Base-by-base conservation (phyloP, 2,329 filamentous ascomycete genomes). In the Tolypocladium capitatum region DNA sequence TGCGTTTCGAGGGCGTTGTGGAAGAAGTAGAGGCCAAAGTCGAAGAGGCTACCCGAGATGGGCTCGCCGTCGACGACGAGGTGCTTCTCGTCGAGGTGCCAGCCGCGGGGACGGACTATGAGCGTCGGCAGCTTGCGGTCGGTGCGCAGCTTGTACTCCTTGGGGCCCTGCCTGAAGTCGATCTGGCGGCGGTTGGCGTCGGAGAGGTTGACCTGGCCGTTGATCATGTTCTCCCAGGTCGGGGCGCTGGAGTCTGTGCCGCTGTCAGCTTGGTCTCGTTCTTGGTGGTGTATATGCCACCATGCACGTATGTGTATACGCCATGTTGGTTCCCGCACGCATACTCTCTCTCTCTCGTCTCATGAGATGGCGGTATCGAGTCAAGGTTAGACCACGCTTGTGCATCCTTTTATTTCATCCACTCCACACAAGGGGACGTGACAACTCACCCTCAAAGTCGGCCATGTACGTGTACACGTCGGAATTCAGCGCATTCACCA, bases 391-490 rank as follows among this genome's bases (percentile, higher is more conserved):
- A n/a, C n/a, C 34, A 8, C 5, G 20, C 6, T 38, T 2, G 20
- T 4, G 20, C 7, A 44, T 46, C 31, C 48, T 53, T 49, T 58
- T 28, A 18, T 24, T 14, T 46, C 11, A 24, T 38, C 5, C 7
- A 11, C 13, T 21, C 9, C 4, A 24, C 24, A 24, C 36, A 40
- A 11, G 8, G 20, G 36, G 36, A 47, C 36, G 44, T 3, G 18
- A 47, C 5, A 18, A 65, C 76, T 60, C 67, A 92, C 90, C 91
- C 71, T 98, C 92, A 57, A 98, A 94, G 69, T 98, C 92, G 43
- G 92, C 92, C 92, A 98, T 98, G 63, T 97, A 98, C 48, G 91
- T 97, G 84, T 86, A 97, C 24, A 97, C 92, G 61, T 97, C 80
- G 42, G 91, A 84, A 68, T 97, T 98, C 64, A 97, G 64, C 10